These are phyloP conservation scores for Podospora australis DNA, from an alignment of 495 filamentous ascomycete species.

Conservation along the genomic window DNA sequence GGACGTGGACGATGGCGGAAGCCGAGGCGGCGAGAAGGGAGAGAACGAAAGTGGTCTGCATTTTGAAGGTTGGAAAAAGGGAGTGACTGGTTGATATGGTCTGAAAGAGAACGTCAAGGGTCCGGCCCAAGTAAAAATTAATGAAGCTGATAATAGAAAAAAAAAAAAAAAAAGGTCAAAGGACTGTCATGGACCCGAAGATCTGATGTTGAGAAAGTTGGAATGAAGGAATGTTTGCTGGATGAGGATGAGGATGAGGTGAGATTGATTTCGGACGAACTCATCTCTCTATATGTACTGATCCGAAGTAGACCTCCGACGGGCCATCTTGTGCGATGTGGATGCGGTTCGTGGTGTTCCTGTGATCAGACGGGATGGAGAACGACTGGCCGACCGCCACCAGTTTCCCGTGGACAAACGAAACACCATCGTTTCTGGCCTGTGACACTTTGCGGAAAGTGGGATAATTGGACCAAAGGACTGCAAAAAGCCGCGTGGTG, in stretches of 20 bases:
- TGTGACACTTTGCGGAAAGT: background rate
- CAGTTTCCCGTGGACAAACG: too few species aligned
- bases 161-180: slow-evolving; percentile 6
- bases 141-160: background rate
- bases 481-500: background rate
- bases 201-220: background rate
- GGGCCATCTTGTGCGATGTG: background rate
- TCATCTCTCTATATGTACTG: background rate
- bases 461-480: background rate
- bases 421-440: background rate
- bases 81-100: background rate
- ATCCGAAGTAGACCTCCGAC: background rate
- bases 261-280: background rate
- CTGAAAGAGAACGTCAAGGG: slow-evolving; percentile 3
- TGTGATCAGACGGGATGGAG: too few species aligned
- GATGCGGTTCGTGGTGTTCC: too few species aligned
- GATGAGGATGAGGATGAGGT: background rate
- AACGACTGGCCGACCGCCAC: too few species aligned
- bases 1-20: slow-evolving; percentile 1
- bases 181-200: slow-evolving; percentile 4
- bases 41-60: slow-evolving; percentile 6
- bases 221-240: background rate
- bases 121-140: slow-evolving; percentile 4
- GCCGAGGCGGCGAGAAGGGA: slow-evolving; percentile 9
- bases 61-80: slow-evolving; percentile 3